phyloP scores from a whole-genome alignment of 1,284 basidiomycete species.

The Cutaneotrichosporon sp. region DNA sequence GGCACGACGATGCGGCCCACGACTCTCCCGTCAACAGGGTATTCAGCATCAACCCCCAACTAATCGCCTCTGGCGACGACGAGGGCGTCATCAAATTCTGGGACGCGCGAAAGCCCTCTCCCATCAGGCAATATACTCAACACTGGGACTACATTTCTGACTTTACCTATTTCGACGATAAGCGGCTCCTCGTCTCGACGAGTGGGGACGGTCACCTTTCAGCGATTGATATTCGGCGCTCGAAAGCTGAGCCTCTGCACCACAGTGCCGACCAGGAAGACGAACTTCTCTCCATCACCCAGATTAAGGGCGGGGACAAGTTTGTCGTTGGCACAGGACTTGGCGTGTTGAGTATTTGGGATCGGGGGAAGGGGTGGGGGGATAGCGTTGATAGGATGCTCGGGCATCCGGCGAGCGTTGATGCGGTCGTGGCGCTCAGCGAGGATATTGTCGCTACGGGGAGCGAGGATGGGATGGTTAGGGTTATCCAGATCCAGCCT shows the following conservation, averaged over 20 bases:
- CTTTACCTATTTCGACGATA: conserved; percentile 80
- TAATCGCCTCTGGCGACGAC: conserved; percentile 85
- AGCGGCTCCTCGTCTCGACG: conserved; percentile 78
- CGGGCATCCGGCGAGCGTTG: conserved; percentile 83
- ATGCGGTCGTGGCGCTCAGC: conserved; percentile 74
- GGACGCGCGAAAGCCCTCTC: conserved; percentile 69
- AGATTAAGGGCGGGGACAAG: conserved; percentile 80
- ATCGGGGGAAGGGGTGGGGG: conserved; percentile 77
- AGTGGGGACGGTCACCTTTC: conserved; percentile 92
- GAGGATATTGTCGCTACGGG: conserved; percentile 73
- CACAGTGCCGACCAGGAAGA: conserved; percentile 95
- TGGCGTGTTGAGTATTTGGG: conserved; percentile 88
- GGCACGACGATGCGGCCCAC: conserved; percentile 15
- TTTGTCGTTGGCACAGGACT: conserved; percentile 85
- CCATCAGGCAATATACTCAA: conserved; percentile 71
- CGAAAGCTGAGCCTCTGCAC: conserved; percentile 68
- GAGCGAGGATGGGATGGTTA: conserved; percentile 86
- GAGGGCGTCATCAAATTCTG: conserved; percentile 94
- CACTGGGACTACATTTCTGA: conserved; percentile 96
- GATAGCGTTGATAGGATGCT: conserved; percentile 86
- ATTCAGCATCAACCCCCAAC: conserved; percentile 64
- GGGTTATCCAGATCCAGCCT: conserved; percentile 85
- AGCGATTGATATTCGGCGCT: conserved; percentile 81
- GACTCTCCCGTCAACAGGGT: conserved; percentile 82
- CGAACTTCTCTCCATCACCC: conserved; percentile 78